Evolutionary conservation across 306 rosid species (phyloP).

Genomic region (Prosopis cineraria): DNA sequence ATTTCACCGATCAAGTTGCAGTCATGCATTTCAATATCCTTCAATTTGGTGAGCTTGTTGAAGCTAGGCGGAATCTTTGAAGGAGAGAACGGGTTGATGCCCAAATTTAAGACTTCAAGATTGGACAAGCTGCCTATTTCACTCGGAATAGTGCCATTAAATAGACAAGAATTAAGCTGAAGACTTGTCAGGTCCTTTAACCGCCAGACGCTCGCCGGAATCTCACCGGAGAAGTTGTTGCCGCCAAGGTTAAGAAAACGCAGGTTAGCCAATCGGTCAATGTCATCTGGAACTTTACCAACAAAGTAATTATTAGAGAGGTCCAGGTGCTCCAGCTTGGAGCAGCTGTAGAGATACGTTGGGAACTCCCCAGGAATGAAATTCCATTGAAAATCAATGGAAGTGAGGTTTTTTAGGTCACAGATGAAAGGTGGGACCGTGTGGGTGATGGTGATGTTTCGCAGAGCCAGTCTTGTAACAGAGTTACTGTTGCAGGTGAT

Average conservation of each 20-base stretch:
- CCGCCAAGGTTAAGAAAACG: slow-evolving; percentile 36
- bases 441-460: slow-evolving; percentile 1
- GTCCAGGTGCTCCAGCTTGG: slow-evolving; percentile 44
- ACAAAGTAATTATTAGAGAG: slow-evolving; percentile 44
- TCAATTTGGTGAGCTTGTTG: slow-evolving; percentile 47
- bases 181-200: slow-evolving; percentile 40
- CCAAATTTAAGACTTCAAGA: slow-evolving; percentile 28
- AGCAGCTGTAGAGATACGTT: slow-evolving; percentile 42
- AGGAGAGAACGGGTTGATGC: slow-evolving; percentile 12
- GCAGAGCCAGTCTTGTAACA: slow-evolving; percentile 30
- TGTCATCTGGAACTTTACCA: slow-evolving; percentile 41
- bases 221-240: slow-evolving; percentile 47
- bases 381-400: slow-evolving; percentile 33
- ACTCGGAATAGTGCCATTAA: slow-evolving; percentile 46
- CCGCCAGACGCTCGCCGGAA: slow-evolving; percentile 47
- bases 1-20: slow-evolving; percentile 47
- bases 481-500: slow-evolving; percentile 42
- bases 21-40: neutral
- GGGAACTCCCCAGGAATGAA: slow-evolving; percentile 45
- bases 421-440: slow-evolving; percentile 54
- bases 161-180: neutral
- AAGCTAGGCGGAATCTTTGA: slow-evolving; percentile 40
- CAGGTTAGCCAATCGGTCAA: slow-evolving; percentile 43
- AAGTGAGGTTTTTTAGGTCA: slow-evolving; percentile 51
- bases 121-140: slow-evolving; percentile 53